Base-by-base conservation (phyloP, 495 filamentous ascomycete species). In the Lepraria neglecta region DNA sequence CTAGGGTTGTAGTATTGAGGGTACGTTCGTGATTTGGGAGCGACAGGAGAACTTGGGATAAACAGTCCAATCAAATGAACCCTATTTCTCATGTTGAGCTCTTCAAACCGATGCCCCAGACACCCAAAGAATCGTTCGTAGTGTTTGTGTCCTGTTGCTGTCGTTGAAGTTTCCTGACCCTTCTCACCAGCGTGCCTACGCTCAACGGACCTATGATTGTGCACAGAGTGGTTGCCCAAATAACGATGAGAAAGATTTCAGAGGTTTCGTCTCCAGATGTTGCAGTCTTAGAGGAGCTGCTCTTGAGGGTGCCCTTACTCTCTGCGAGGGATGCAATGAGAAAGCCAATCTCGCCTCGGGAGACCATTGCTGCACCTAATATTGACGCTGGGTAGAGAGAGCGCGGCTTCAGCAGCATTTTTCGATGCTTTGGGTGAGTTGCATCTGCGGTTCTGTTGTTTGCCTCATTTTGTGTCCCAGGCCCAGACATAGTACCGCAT, bases 301-400 rank as follows among this genome's bases (percentile, higher is more conserved):
- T 9, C 19, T 28, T 64, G 63, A 87, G 86, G n/a, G 85, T 77
- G 0, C 84, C 81, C 28, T 79, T 68, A 12, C 78, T 80, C 57
- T 87, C 73, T 0, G 85, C 86, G 4, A 90, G 70, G 3, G 87
- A 84, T 6, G 87, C 84, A 61, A 94, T 88, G 24, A 92, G 72
- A 59, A 90, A 89, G 0, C 88, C 88, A 30, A 92, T 87, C 68
- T 95, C 89, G 3, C 89, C 89, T 40, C 88, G 79, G 0, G 89
- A 82, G 0, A 87, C 80, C 88, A 92, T 92, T 0, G 87, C 81
- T 42, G 75, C 67, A 0, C 78, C 77, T 15, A 89, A 64, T 9
- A 89, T 82, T 0, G 77, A 70, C 3, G 83, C 70, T 7, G 85
- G 84, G 53, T 62, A 58, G 1, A 58, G 33, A 28, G 60, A 62